Percentiles rank a stretch among this genome's conserved stretches.
These are phyloP conservation scores for Lachnellula occidentalis DNA, from an alignment of 2,329 filamentous ascomycete species.

Conservation along the genomic window DNA sequence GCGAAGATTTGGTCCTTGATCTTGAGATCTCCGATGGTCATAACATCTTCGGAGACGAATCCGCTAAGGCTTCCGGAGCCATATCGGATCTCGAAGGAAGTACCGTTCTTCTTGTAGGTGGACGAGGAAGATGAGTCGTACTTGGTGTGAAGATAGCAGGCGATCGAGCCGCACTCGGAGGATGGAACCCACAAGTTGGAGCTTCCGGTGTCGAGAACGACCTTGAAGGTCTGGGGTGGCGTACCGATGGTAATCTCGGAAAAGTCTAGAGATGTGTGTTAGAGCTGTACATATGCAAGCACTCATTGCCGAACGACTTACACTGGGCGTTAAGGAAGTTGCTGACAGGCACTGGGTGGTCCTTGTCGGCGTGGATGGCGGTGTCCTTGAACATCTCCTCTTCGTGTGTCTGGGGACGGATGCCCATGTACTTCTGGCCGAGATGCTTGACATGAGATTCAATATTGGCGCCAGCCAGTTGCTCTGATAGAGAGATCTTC, in stretches of 20 bases:
- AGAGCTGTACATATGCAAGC: constrained; percentile 2
- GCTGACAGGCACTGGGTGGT: constrained; percentile 81
- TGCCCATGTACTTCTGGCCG: constrained; percentile 93
- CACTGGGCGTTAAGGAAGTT: constrained; percentile 99
- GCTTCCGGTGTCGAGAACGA: constrained; percentile 95
- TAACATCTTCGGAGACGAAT: constrained; percentile 83
- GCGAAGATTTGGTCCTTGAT: constrained; percentile 92
- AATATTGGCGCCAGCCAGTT: constrained; percentile 81
- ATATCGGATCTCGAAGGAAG: constrained; percentile 87
- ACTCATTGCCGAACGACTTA: constrained; percentile 43
- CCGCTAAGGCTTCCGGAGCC: constrained; percentile 91
- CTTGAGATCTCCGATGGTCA: constrained; percentile 83
- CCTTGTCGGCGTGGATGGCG: constrained; percentile 56
- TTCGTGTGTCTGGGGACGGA: constrained; percentile 62
- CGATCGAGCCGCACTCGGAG: constrained; percentile 83
- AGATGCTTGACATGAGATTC: constrained; percentile 76
- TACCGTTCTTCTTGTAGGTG: constrained; percentile 90
- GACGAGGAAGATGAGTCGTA: constrained; percentile 89
- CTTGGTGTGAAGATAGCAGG: constrained; percentile 95
- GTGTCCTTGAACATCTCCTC: constrained; percentile 77
- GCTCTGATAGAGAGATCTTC: constrained; percentile 88
- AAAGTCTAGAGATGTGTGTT: constrained; percentile 63
- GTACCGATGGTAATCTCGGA: constrained; percentile 91
- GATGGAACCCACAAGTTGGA: constrained; percentile 99
- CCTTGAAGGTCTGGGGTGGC: constrained; percentile 94